Evolutionary conservation across 2,329 filamentous ascomycete species (phyloP).

Genomic region (Aspergillus hortae): DNA sequence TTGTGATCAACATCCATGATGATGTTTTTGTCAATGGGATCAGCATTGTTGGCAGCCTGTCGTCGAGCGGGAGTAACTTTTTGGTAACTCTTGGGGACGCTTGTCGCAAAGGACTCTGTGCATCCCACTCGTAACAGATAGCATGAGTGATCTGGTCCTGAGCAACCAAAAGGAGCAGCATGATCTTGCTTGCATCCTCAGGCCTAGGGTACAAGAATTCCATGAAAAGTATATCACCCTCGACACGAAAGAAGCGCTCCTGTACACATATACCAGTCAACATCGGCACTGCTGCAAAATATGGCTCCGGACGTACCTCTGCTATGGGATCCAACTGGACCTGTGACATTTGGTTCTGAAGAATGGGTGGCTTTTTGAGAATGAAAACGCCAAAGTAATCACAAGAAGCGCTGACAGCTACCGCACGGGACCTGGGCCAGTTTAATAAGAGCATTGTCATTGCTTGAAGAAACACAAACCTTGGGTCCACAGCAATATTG

Average conservation of each 20-base stretch:
- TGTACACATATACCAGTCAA: constrained; percentile 14
- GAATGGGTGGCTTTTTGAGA: constrained; percentile 54
- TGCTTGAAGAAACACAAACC: constrained; percentile 40
- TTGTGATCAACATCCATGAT: constrained; percentile 67
- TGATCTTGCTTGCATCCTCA: constrained; percentile 65
- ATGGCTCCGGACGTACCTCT: constrained; percentile 38
- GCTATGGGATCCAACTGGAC: constrained; percentile 59
- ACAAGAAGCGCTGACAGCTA: constrained; percentile 69
- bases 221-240: constrained; percentile 78
- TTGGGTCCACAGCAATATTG: constrained; percentile 74
- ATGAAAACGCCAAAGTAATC: constrained; percentile 69
- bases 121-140: constrained; percentile 53
- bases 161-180: constrained; percentile 65
- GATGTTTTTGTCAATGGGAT: constrained; percentile 69
- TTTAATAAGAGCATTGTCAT: constrained; percentile 7
- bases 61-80: constrained; percentile 30
- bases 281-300: not conserved
- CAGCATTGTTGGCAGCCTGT: constrained; percentile 62
- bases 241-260: constrained; percentile 52
- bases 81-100: constrained; percentile 25
- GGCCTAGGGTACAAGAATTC: constrained; percentile 74
- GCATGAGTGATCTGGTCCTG: constrained; percentile 45
- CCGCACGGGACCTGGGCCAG: constrained; percentile 46
- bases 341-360: constrained; percentile 50
- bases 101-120: constrained; percentile 33